These are phyloP conservation scores for Amesomyces nigricolor DNA, from an alignment of 2,329 filamentous ascomycete genomes.

Conservation along the genomic window DNA sequence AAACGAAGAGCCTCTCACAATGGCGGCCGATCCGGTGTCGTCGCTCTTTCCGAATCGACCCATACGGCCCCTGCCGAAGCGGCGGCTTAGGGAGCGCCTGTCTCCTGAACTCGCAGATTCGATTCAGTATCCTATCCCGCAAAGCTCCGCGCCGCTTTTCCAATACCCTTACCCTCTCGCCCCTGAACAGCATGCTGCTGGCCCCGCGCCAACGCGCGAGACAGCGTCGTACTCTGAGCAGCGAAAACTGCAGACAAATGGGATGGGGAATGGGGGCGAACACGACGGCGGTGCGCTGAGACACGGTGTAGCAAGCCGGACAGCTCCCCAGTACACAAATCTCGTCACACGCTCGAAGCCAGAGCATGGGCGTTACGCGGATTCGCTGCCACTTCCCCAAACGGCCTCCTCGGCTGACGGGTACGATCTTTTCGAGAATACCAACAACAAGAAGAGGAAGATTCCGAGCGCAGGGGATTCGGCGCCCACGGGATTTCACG, in stretches of 20 bases:
- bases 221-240: constrained; percentile 25
- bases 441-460: constrained; percentile 98
- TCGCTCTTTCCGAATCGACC: constrained; percentile 81
- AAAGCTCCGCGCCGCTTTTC: constrained; percentile 67
- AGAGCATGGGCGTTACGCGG: constrained; percentile 41
- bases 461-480: constrained; percentile 82
- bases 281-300: constrained; percentile 49
- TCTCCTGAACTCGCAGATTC: constrained; percentile 77
- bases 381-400: constrained; percentile 57
- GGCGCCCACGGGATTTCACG: constrained; percentile 41
- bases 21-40: constrained; percentile 71
- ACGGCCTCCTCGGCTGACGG: constrained; percentile 71
- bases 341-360: constrained; percentile 40
- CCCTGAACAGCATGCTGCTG: constrained; percentile 38
- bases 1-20: constrained; percentile 40
- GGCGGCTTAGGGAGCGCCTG: constrained; percentile 78
- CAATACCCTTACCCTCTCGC: constrained; percentile 61
- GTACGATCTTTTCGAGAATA: constrained; percentile 97
- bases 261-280: constrained; percentile 53
- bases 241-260: constrained; percentile 46
- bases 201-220: constrained; percentile 28
- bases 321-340: constrained; percentile 42
- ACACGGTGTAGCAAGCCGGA: constrained; percentile 40
- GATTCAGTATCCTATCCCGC: constrained; percentile 75
- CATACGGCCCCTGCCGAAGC: constrained; percentile 86